Conservation (phyloP, 192 early-diverging fungal genomes). For the Coemansia sp. region DNA sequence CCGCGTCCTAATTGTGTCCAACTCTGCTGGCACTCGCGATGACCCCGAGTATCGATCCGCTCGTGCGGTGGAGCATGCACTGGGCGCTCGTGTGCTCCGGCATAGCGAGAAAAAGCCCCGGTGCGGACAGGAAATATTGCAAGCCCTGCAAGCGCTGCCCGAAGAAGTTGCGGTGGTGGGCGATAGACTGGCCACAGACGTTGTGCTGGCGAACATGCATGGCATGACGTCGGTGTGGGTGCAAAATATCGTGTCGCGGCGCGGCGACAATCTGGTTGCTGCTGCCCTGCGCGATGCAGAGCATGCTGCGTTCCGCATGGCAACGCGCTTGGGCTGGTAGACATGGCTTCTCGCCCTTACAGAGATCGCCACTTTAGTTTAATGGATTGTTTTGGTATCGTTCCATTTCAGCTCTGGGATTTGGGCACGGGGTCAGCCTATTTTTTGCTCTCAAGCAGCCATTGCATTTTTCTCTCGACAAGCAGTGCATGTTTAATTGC, state of each 20-base stretch:
- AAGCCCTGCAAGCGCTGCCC: neutral
- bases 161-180: constrained; percentile 74
- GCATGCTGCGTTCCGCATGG: constrained; percentile 18
- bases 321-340: neutral
- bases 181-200: constrained; percentile 84
- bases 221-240: constrained; percentile 75
- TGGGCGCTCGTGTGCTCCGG: constrained; percentile 62
- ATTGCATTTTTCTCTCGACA: no score
- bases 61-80: constrained; percentile 22
- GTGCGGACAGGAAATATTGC: constrained; percentile 63
- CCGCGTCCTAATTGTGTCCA: constrained; percentile 81
- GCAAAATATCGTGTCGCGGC: constrained; percentile 62
- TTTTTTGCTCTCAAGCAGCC: no score
- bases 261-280: constrained; percentile 79
- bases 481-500: no score
- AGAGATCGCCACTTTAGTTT: no score
- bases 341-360: neutral
- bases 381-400: neutral
- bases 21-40: constrained; percentile 84
- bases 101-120: constrained; percentile 69
- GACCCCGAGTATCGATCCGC: constrained; percentile 60
- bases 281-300: constrained; percentile 24
- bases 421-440: no score
- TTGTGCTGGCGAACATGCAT: constrained; percentile 76
- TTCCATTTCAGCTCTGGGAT: neutral